Base-by-base conservation (phyloP, 2,329 filamentous ascomycete species). In the Fusarium newnesense region DNA sequence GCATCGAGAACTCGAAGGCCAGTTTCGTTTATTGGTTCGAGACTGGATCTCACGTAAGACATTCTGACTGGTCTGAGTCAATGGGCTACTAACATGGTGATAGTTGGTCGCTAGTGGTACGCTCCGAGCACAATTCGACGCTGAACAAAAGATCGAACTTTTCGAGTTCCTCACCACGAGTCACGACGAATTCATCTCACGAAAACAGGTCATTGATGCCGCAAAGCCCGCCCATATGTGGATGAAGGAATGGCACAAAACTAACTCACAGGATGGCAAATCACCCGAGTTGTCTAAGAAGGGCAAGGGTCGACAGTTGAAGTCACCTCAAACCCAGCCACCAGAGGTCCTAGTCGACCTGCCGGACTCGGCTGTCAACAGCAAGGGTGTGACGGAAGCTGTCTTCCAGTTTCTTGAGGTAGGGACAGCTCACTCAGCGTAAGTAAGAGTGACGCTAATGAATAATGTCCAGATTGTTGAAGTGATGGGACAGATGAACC, bases 11-110 rank as follows among this genome's bases (percentile, higher is more conserved):
- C 78, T 84, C 85, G 30, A 93, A 91, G 77, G 91, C 94, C 32
- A 96, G 91, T 77, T 90, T 98, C 64, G 92, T 96, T 9, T 97
- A 97, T 80, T 97, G 94, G 89, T 98, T 96, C 78, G 90, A 93
- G 58, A 94, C 93, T 70, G 93, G 92, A 59, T 93, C 92, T 68
- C 94, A 96, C 80, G 93, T 96, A 86, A 82, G 90, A 44, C 24
- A 13, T 16, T 36, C 12, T 42, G 19, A 26, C 10, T 43, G 16
- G 37, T 36, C 28, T 40, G 34, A 13, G n/a, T 39, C 26, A 28
- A 21, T 16, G 26, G 46, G 24, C 24, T 47, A 52, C 79, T 85
- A 63, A 84, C 75, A 56, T 15, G 18, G n/a, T 39, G 37, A 24
- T 72, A 96, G 92, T 86, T 97, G 43, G 90, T 97, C 56, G 91